Evolutionary conservation across 2,329 filamentous ascomycete species (phyloP).

Genomic region (Amauroascus verrucosus): DNA sequence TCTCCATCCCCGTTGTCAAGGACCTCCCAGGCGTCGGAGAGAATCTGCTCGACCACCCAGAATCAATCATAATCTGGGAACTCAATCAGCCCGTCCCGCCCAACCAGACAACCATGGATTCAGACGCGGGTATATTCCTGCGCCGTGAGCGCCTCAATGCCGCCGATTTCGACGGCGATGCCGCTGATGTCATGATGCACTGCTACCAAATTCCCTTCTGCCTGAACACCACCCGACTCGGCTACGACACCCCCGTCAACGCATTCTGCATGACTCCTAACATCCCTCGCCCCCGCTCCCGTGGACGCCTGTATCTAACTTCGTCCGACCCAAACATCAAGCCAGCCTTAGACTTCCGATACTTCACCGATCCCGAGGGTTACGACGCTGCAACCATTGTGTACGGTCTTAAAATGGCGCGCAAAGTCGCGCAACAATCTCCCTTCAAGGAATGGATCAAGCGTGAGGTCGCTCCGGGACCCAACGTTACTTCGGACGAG

Average conservation of each 20-base stretch:
- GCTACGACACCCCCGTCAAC: conserved; percentile 60
- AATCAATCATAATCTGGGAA: conserved; percentile 63
- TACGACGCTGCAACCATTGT: conserved; percentile 77
- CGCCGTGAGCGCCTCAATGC: conserved; percentile 65
- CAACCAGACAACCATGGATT: conserved; percentile 85
- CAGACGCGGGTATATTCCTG: conserved; percentile 78
- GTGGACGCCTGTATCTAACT: conserved; percentile 66
- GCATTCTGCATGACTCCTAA: conserved; percentile 93
- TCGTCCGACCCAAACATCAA: conserved; percentile 65
- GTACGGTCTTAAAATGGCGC: conserved; percentile 65
- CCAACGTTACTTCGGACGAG: conserved; percentile 63
- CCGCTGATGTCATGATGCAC: conserved; percentile 89
- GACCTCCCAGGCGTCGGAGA: conserved; percentile 30
- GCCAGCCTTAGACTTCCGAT: conserved; percentile 76
- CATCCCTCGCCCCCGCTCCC: conserved; percentile 71
- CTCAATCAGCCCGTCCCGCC: conserved; percentile 65
- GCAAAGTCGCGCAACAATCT: conserved; percentile 60
- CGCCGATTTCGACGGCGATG: conserved; percentile 57
- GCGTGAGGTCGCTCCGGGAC: conserved; percentile 69
- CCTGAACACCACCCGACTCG: conserved; percentile 71
- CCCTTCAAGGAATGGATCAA: conserved; percentile 79
- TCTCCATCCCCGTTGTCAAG: conserved; percentile 22
- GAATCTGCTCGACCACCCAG: conserved; percentile 49
- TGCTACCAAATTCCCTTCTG: conserved; percentile 93
- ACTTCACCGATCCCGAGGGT: conserved; percentile 77